Evolutionary conservation across 495 filamentous ascomycete genomes (phyloP), one percentile per base, ranked within the genome.

Genomic region (Aspergillus conjunctus): DNA sequence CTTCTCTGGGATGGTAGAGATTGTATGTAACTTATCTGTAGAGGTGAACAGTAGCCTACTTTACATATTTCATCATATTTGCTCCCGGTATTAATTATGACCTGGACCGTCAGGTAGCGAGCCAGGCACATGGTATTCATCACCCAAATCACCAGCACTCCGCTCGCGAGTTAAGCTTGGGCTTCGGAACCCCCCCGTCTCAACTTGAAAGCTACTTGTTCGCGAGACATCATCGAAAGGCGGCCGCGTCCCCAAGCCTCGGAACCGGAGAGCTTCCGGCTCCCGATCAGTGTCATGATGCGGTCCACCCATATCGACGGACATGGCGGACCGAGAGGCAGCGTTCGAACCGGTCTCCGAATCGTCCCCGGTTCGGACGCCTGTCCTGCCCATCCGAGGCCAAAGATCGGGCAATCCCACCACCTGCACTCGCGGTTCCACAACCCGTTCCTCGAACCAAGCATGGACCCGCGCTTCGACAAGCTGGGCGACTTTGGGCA

Each of bases 381-480:
- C 76, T 22, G 78, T 81, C 30, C 77, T 56, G 18, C 78, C 77
- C 78, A 79, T 98, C 51, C 95, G 78, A 9, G 95, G 94, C 94
- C 94, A 98, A 56, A 98, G 76, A 69, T 91, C 94, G 7, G 94
- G 94, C 26, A 98, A 76, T 8, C 90, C 91, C 39, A 98, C 93
- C 55, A 98, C 91, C 69, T 98, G 94, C 61, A 98, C 96, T 22
- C 92, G 83, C 10, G 94, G 94, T 75, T 98, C 94, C 3, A 98
- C 94, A 56, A 90, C 91, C 32, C 94, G 86, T 68, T 98, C 94
- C 70, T 98, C 94, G 65, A 98, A 97, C 94, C 94, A 98, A 26
- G 88, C 86, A 70, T 98, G 94, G 7, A 98, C 82, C 8, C 93
- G 83, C 6, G 87, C 87, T 73, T 98, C 94, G 41, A 98, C 88